A percentile compares a stretch with the other conserved stretches of the same genome.
These are phyloP conservation scores for Saussurea involucrata DNA, from an alignment of 129 eudicot species.

Conservation along the genomic window DNA sequence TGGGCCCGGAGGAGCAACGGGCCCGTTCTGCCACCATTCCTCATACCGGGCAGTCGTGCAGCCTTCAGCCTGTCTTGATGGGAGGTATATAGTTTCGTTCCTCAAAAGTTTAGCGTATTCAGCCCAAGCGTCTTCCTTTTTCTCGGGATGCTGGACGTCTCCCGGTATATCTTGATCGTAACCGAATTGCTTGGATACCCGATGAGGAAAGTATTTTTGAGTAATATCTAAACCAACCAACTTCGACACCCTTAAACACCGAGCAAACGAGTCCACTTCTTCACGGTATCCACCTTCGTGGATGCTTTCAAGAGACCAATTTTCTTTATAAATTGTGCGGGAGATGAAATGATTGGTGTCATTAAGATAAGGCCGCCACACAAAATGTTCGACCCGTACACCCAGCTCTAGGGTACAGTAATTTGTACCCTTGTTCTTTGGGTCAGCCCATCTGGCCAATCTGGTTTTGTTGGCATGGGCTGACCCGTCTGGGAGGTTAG, in stretches of 20 bases:
- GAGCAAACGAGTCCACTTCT: slow-evolving; percentile 29
- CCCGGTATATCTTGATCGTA: slow-evolving; percentile 52
- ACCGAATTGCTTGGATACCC: slow-evolving; percentile 65
- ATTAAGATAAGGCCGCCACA: slow-evolving; percentile 49
- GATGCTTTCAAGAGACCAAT: neutral
- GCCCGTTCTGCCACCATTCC: slow-evolving; percentile 42
- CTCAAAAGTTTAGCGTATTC: slow-evolving; percentile 7
- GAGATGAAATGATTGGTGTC: slow-evolving; percentile 19
- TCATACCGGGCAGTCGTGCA: slow-evolving; percentile 30
- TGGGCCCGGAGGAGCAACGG: slow-evolving; percentile 5
- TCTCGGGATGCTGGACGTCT: neutral
- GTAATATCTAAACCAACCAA: slow-evolving; percentile 36
- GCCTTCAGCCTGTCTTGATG: slow-evolving; percentile 27
- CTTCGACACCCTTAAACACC: slow-evolving; percentile 28
- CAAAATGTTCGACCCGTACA: slow-evolving; percentile 18
- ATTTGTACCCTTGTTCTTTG: neutral
- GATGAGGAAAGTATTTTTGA: slow-evolving; percentile 43
- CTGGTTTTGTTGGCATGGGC: slow-evolving; percentile 30
- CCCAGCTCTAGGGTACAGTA: neutral
- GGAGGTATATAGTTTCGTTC: slow-evolving; percentile 22
- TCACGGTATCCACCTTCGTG: neutral
- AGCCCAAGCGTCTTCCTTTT: slow-evolving; percentile 28
- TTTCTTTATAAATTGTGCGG: slow-evolving; percentile 22
- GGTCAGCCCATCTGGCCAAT: slow-evolving; percentile 30
- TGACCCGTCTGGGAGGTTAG: neutral